Conservation (phyloP, 108 stramenopile species). For the Skeletonema menzelii region DNA sequence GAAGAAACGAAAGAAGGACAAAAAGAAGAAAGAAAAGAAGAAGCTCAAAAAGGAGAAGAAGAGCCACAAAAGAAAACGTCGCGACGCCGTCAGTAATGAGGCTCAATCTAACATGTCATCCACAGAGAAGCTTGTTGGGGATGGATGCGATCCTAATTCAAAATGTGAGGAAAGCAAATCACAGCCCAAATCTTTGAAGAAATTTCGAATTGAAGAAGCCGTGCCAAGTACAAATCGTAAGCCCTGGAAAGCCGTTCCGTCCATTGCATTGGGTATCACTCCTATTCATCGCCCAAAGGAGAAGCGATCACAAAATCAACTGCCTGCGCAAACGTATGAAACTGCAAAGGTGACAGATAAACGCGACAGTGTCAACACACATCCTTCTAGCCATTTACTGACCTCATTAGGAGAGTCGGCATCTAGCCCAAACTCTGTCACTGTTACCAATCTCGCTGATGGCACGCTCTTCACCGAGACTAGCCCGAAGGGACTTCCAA, state of each 20-base stretch:
- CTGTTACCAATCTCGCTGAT: background rate
- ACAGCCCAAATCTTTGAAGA: background rate
- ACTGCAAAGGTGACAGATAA: background rate
- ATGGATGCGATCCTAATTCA: conserved; percentile 1
- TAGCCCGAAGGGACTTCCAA: background rate
- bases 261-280: background rate
- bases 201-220: background rate
- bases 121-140: conserved; percentile 1
- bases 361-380: background rate
- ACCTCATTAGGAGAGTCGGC: background rate
- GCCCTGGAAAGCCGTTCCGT: background rate
- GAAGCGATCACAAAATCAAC: background rate
- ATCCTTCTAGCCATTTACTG: background rate
- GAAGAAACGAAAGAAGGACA: conserved; percentile 19
- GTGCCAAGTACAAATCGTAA: background rate
- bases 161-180: background rate
- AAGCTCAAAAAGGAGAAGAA: conserved; percentile 21
- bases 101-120: background rate
- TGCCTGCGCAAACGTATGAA: background rate
- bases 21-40: conserved; percentile 24
- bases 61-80: conserved; percentile 21
- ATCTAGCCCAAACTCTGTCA: conserved; percentile 26
- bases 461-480: background rate
- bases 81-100: background rate
- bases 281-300: background rate